Percentiles rank a stretch among this genome's conserved stretches.
Evolutionary conservation across 352 stramenopile species (phyloP).

Genomic region (Globisporangium ultimum): DNA sequence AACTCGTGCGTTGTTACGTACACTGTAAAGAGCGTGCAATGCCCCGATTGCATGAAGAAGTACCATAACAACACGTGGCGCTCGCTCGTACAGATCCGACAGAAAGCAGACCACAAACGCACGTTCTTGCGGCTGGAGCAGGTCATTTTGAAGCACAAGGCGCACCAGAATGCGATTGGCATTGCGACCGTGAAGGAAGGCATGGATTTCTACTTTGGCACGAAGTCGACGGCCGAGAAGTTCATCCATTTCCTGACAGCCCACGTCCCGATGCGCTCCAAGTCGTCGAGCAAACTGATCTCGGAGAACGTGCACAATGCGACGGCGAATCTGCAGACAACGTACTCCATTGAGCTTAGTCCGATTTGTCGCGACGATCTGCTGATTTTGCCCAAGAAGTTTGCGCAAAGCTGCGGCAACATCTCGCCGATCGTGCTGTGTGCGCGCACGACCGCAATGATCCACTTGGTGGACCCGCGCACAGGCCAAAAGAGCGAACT

Average conservation of each 20-base stretch:
- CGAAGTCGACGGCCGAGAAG: slow-evolving; percentile 45
- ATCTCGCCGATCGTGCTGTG: slow-evolving; percentile 63
- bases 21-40: slow-evolving; percentile 59
- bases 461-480: slow-evolving; percentile 63
- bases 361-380: slow-evolving; percentile 80
- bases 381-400: slow-evolving; percentile 49
- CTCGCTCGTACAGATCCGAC: slow-evolving; percentile 70
- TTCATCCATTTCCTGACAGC: slow-evolving; percentile 63
- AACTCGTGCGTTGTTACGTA: slow-evolving; percentile 68
- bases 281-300: slow-evolving; percentile 70
- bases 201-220: slow-evolving; percentile 80
- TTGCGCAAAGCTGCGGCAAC: slow-evolving; percentile 61
- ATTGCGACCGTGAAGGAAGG: slow-evolving; percentile 66
- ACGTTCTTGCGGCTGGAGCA: slow-evolving; percentile 72
- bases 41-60: slow-evolving; percentile 68
- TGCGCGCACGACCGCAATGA: slow-evolving; percentile 53
- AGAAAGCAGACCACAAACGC: slow-evolving; percentile 73
- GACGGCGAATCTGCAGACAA: slow-evolving; percentile 65
- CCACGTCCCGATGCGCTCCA: slow-evolving; percentile 67
- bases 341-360: slow-evolving; percentile 65
- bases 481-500: slow-evolving; percentile 55
- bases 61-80: slow-evolving; percentile 70
- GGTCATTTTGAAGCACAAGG: slow-evolving; percentile 71
- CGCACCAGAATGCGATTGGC: slow-evolving; percentile 56
- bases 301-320: slow-evolving; percentile 65